These are phyloP conservation scores for Dacryopinax spathularia DNA, from an alignment of 768 basidiomycete species.

Conservation along the genomic window DNA sequence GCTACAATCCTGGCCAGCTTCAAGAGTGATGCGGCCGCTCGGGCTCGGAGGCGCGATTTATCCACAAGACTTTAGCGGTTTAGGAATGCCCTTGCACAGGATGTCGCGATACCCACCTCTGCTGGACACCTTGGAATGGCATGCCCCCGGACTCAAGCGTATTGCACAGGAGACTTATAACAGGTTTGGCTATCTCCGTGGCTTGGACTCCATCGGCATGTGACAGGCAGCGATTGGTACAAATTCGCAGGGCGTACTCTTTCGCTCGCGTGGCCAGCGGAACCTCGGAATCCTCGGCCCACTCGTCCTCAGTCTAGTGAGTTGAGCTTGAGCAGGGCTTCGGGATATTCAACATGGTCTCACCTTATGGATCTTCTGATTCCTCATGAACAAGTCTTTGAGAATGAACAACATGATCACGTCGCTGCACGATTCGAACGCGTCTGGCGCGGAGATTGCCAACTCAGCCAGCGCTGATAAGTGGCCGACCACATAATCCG, in stretches of 20 bases:
- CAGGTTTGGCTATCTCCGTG: conserved; percentile 54
- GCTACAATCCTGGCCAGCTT: conserved; percentile 50
- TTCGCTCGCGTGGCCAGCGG: conserved; percentile 49
- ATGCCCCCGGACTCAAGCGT: conserved; percentile 59
- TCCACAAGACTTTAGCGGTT: conserved; percentile 35
- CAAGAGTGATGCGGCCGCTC: conserved; percentile 65
- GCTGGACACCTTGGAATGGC: conserved; percentile 38
- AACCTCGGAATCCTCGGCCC: conserved; percentile 57
- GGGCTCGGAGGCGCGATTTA: conserved; percentile 65
- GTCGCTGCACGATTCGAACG: conserved; percentile 68
- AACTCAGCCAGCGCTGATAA: conserved; percentile 62
- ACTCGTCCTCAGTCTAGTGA: conserved; percentile 34
- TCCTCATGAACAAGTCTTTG: conserved; percentile 51
- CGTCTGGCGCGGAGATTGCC: conserved; percentile 48
- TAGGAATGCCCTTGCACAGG: background rate
- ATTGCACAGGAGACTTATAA: conserved; percentile 58
- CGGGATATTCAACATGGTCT: background rate
- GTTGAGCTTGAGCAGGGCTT: conserved; percentile 13
- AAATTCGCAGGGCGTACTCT: conserved; percentile 62
- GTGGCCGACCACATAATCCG: conserved; percentile 46
- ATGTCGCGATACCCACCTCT: conserved; percentile 31
- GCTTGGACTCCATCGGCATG: conserved; percentile 46
- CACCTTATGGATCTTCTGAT: background rate
- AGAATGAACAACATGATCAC: conserved; percentile 56
- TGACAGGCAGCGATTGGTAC: conserved; percentile 63